Conservation (phyloP, 1,139 yeast genomes). For the Sugiyamaella neomexicana region DNA sequence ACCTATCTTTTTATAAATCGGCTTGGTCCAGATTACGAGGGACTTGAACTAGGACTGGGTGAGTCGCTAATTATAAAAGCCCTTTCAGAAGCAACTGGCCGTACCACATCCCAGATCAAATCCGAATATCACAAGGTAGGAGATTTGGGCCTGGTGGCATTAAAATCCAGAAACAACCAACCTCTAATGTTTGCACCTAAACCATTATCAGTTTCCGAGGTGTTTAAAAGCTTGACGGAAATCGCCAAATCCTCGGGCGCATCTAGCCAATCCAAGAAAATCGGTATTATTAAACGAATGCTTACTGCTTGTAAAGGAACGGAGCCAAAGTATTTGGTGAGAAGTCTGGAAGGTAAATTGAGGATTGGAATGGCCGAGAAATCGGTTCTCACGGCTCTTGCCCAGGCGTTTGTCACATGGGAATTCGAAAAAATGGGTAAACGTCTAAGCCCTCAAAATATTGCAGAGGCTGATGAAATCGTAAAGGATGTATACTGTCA, state of each 20-base stretch:
- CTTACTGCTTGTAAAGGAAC: constrained; percentile 82
- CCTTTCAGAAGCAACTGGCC: constrained; percentile 85
- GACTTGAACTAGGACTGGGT: constrained; percentile 88
- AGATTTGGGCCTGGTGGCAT: constrained; percentile 89
- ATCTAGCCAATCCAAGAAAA: constrained; percentile 76
- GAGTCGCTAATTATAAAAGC: constrained; percentile 87
- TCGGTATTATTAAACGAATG: constrained; percentile 75
- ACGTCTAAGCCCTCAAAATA: constrained; percentile 27
- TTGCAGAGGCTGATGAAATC: constrained; percentile 63
- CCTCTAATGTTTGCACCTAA: constrained; percentile 93
- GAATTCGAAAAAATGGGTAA: constrained; percentile 44
- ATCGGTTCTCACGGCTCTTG: constrained; percentile 77
- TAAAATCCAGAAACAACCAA: constrained; percentile 77
- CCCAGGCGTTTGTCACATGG: constrained; percentile 74
- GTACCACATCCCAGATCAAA: constrained; percentile 68
- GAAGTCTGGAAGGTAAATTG: constrained; percentile 89
- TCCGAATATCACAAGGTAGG: constrained; percentile 77
- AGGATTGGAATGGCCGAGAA: constrained; percentile 94
- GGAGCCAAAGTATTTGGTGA: constrained; percentile 86
- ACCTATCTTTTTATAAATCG: constrained; percentile 85
- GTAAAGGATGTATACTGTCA: constrained; percentile 85
- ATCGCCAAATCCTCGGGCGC: constrained; percentile 84
- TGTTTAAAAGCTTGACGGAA: constrained; percentile 68
- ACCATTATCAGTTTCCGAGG: constrained; percentile 68
- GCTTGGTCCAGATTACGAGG: constrained; percentile 94